Conservation (phyloP, 2,329 filamentous ascomycete species). For the Akanthomyces muscarius region DNA sequence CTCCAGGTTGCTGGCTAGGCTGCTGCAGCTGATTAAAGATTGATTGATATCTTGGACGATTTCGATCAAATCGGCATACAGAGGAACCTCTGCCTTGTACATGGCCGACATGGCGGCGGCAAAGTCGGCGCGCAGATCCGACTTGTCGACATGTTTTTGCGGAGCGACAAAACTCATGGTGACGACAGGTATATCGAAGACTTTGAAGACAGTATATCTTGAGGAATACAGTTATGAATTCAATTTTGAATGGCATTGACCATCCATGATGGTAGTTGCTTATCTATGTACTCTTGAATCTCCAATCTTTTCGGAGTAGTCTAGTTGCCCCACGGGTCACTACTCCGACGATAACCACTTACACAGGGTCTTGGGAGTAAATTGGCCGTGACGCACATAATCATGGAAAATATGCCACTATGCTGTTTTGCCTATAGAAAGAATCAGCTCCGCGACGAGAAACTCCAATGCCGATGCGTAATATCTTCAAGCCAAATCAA, state of each 20-base stretch:
- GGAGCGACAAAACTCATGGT: not conserved
- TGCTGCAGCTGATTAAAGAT: not conserved
- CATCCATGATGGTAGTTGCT: not conserved
- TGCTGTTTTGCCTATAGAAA: too few species aligned
- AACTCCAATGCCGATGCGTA: not conserved
- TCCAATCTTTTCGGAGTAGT: not conserved
- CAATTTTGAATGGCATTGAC: not conserved
- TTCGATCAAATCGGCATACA: constrained; percentile 31
- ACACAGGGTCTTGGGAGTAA: too few species aligned
- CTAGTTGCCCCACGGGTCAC: not conserved
- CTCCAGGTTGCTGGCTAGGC: not conserved
- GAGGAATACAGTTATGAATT: not conserved
- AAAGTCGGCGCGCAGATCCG: constrained; percentile 26
- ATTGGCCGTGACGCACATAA: too few species aligned
- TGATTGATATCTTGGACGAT: constrained; percentile 29
- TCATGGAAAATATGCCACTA: too few species aligned
- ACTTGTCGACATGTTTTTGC: not conserved
- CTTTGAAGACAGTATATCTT: not conserved
- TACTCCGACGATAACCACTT: not conserved
- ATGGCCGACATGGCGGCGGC: constrained; percentile 32
- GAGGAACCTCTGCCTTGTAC: constrained; percentile 33
- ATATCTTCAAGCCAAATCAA: not conserved
- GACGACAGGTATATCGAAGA: not conserved
- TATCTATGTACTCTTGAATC: not conserved
- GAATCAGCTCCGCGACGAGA: not conserved